Conservation (phyloP, 495 filamentous ascomycete genomes). For the Podospora fimiseda region DNA sequence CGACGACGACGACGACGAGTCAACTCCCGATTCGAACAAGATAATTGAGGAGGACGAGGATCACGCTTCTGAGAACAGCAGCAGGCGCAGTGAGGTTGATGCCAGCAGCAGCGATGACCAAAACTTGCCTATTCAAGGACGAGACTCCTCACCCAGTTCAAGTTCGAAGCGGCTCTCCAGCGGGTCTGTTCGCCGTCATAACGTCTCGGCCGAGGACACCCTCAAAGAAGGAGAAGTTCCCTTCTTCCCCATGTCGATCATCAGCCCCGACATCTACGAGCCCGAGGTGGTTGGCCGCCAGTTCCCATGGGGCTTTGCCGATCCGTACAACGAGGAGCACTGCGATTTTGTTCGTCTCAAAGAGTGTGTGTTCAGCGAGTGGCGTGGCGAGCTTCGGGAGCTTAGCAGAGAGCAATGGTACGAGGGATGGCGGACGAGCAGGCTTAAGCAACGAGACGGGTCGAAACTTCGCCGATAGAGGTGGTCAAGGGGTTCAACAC, state of each 20-base stretch:
- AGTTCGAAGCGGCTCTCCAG: slow-evolving; percentile 43
- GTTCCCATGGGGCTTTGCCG: slow-evolving; percentile 95
- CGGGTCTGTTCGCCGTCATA: slow-evolving; percentile 41
- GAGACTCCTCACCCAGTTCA: slow-evolving; percentile 30
- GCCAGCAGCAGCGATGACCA: slow-evolving; percentile 18
- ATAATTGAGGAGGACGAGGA: slow-evolving; percentile 58
- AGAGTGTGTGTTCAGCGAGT: slow-evolving; percentile 88
- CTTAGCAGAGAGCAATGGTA: slow-evolving; percentile 92
- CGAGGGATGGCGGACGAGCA: slow-evolving; percentile 82
- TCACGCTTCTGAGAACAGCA: slow-evolving; percentile 33
- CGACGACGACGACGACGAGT: slow-evolving; percentile 63
- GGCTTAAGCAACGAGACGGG: slow-evolving; percentile 43
- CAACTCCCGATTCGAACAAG: slow-evolving; percentile 43
- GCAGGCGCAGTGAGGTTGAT: slow-evolving; percentile 17
- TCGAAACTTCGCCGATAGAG: slow-evolving; percentile 22
- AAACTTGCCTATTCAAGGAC: slow-evolving; percentile 26
- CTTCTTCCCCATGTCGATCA: slow-evolving; percentile 82
- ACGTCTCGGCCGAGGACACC: slow-evolving; percentile 26
- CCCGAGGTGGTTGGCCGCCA: slow-evolving; percentile 68
- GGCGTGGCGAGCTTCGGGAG: slow-evolving; percentile 85
- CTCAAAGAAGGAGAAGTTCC: slow-evolving; percentile 38
- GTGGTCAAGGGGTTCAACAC: not conserved
- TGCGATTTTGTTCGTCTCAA: slow-evolving; percentile 91
- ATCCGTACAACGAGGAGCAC: slow-evolving; percentile 82
- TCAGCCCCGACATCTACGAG: slow-evolving; percentile 88